These are phyloP conservation scores for Sordaria brevicollis DNA, from an alignment of 495 filamentous ascomycete species.

Conservation along the genomic window DNA sequence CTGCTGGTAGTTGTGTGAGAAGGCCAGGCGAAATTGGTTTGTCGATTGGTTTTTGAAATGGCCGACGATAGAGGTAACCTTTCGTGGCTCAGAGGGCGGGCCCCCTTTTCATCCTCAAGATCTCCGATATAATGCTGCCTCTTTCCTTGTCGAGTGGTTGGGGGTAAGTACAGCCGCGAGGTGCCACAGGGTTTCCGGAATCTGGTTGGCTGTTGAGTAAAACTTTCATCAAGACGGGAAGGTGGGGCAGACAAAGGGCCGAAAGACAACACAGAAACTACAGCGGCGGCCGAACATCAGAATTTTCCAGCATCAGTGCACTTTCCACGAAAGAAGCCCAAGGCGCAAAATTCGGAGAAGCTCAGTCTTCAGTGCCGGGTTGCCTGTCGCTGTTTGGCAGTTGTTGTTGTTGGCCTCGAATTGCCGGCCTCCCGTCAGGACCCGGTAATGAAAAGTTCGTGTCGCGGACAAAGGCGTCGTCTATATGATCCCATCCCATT, in stretches of 20 bases:
- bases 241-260: background rate
- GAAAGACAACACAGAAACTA: background rate
- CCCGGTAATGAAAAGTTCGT: background rate
- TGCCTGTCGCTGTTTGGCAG: background rate
- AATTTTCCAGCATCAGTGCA: background rate
- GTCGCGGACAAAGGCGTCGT: background rate
- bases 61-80: background rate
- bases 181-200: background rate
- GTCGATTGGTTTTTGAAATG: background rate
- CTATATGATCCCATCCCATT: background rate
- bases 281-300: background rate
- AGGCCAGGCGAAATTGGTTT: background rate
- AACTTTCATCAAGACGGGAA: background rate
- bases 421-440: background rate
- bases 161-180: background rate
- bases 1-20: background rate
- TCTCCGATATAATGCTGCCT: background rate
- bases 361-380: background rate
- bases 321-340: background rate
- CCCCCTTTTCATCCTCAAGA: background rate
- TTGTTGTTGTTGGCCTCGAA: background rate
- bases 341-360: background rate
- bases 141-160: background rate
- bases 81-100: background rate
- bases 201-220: constrained; percentile 1